Percentiles rank a stretch among this genome's conserved stretches.
phyloP scores from a whole-genome alignment of 768 basidiomycete species.

The Leucocoprinus birnbaumii region DNA sequence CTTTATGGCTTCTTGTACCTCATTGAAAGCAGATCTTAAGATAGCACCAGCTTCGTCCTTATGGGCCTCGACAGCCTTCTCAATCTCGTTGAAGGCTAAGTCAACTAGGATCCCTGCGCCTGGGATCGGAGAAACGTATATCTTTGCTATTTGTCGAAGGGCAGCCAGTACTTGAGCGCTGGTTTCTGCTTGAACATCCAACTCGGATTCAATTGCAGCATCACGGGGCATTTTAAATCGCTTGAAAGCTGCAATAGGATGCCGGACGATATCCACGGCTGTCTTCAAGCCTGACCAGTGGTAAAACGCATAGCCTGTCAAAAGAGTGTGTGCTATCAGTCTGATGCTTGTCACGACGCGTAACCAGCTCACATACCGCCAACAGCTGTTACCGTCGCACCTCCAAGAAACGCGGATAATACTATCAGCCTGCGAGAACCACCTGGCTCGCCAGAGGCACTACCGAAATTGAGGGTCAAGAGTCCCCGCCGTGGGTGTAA shows the following conservation, averaged over 20 bases:
- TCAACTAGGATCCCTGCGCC: conserved; percentile 36
- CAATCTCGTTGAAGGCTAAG: conserved; percentile 39
- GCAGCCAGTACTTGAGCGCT: conserved; percentile 28
- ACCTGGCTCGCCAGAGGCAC: background rate
- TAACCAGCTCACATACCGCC: conserved; percentile 1
- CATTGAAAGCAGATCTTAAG: conserved; percentile 30
- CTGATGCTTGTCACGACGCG: background rate
- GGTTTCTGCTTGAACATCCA: conserved; percentile 5
- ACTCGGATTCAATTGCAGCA: background rate
- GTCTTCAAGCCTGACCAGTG: conserved; percentile 36
- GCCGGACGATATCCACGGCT: conserved; percentile 26
- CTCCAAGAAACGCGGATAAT: conserved; percentile 1
- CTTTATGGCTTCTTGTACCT: conserved; percentile 25
- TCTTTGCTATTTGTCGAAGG: conserved; percentile 37
- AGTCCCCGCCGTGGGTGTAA: background rate
- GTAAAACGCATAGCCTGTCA: conserved; percentile 36
- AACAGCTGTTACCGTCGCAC: background rate
- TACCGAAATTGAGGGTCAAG: background rate
- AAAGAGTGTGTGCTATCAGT: background rate
- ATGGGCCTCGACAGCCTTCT: conserved; percentile 33
- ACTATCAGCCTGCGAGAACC: background rate
- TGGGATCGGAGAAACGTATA: conserved; percentile 37
- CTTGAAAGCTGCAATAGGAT: conserved; percentile 8
- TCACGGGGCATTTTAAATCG: conserved; percentile 11
- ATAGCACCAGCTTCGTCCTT: conserved; percentile 36